Evolutionary conservation across 2,329 filamentous ascomycete species (phyloP), one percentile per base, ranked within the genome.

Genomic region (Alternaria ethzedia): DNA sequence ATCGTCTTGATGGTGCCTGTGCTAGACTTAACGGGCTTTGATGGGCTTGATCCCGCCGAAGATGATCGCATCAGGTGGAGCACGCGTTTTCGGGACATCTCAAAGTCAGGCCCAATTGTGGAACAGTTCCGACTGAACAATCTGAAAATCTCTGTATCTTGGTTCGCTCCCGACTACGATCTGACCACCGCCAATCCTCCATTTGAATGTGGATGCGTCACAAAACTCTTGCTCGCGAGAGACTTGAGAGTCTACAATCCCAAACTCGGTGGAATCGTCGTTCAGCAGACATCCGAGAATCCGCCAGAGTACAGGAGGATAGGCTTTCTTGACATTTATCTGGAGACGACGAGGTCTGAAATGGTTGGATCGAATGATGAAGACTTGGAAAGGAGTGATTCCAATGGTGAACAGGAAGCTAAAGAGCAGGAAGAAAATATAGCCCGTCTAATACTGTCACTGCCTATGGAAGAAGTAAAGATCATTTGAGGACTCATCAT

Each of bases 341-440:
- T n/a, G n/a, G n/a, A n/a, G n/a, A n/a, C n/a, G n/a, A n/a, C n/a
- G n/a, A n/a, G n/a, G n/a, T n/a, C n/a, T 23, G 30, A 15, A 9
- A n/a, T n/a, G 13, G 3, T 1, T 15, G 13, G 13, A 2, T 0
- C 8, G 13, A 8, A 15, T 1, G 13, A 36, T 4, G 13, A 15
- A 8, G 30, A 36, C 1, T 8, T 36, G 8, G 30, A 0, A 36
- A 8, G 3, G 1, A 36, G 13, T 15, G 30, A 36, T 4, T 1
- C 15, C 2, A 6, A 36, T 36, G 12, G 6, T 4, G 3, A 32
- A 2, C 6, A 13, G 30, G 5, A 15, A 13, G 12, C 3, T 15
- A 3, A 13, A 17, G 51, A n/a, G n/a, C n/a, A n/a, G n/a, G n/a
- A n/a, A n/a, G n/a, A n/a, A n/a, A n/a, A n/a, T n/a, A n/a, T n/a